A percentile compares a stretch with the other conserved stretches of the same genome.
phyloP scores from a whole-genome alignment of 352 stramenopile genomes.

The Phytophthora brassicae region DNA sequence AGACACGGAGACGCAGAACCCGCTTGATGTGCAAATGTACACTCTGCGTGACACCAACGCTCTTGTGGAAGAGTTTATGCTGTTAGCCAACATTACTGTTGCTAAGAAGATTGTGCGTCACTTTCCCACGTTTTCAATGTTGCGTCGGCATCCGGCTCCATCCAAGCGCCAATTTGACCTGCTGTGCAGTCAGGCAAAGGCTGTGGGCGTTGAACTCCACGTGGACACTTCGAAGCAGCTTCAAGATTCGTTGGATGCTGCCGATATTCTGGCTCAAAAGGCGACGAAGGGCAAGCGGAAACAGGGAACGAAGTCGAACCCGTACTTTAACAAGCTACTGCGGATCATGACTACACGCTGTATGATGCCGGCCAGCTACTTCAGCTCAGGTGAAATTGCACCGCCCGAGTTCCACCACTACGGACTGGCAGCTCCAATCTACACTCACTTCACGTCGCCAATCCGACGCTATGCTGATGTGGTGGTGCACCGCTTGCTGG shows the following conservation, averaged over 20 bases:
- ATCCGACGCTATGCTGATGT: slow-evolving; percentile 98
- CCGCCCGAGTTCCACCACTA: slow-evolving; percentile 98
- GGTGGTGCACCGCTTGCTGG: slow-evolving; percentile 97
- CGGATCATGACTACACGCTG: slow-evolving; percentile 96
- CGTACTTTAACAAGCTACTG: slow-evolving; percentile 98
- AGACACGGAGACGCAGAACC: slow-evolving; percentile 98
- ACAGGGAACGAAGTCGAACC: slow-evolving; percentile 66
- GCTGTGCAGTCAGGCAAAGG: slow-evolving; percentile 77
- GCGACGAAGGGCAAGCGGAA: slow-evolving; percentile 28
- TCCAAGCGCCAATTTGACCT: slow-evolving; percentile 94
- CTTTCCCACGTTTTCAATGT: slow-evolving; percentile 94
- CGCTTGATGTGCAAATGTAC: slow-evolving; percentile 98
- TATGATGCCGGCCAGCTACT: slow-evolving; percentile 99
- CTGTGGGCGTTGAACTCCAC: slow-evolving; percentile 76
- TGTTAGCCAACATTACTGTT: slow-evolving; percentile 99
- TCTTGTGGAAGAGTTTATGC: slow-evolving; percentile 99
- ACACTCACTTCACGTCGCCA: slow-evolving; percentile 99
- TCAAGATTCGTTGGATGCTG: slow-evolving; percentile 83
- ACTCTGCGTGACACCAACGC: slow-evolving; percentile 94
- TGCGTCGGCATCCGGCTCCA: slow-evolving; percentile 94
- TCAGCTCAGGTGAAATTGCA: slow-evolving; percentile 95
- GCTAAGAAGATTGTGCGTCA: slow-evolving; percentile 94
- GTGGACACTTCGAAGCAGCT: slow-evolving; percentile 82
- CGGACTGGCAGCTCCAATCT: slow-evolving; percentile 96
- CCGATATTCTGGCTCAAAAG: slow-evolving; percentile 44